Conservation (phyloP, 768 basidiomycete species). For the Lentinula detonsa region DNA sequence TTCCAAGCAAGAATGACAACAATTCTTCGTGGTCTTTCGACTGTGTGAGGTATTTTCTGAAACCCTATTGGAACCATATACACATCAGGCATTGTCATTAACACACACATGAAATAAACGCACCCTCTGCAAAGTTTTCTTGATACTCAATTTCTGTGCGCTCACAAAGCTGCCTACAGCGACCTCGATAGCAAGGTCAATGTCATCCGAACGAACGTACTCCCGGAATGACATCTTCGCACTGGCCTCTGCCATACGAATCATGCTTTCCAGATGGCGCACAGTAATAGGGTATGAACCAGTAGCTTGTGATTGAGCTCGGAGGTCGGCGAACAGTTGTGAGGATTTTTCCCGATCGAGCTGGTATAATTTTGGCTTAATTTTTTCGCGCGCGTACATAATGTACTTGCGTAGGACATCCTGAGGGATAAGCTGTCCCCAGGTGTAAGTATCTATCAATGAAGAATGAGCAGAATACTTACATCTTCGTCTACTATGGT, state of each 20-base stretch:
- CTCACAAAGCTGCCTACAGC: conserved; percentile 92
- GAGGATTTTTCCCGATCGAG: conserved; percentile 95
- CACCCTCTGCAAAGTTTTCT: conserved; percentile 94
- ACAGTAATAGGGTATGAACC: conserved; percentile 99
- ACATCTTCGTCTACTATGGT: conserved; percentile 89
- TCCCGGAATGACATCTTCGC: conserved; percentile 98
- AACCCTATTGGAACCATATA: conserved; percentile 48
- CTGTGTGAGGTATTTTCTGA: conserved; percentile 96
- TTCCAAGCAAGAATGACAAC: conserved; percentile 89
- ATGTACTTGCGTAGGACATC: conserved; percentile 96
- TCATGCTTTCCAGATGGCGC: conserved; percentile 97
- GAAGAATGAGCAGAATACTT: conserved; percentile 22
- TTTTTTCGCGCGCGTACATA: conserved; percentile 95
- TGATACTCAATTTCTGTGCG: conserved; percentile 97
- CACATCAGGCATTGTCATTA: not conserved
- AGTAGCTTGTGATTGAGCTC: conserved; percentile 93
- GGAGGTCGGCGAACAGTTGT: conserved; percentile 89
- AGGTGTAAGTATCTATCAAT: not conserved
- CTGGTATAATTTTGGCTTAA: conserved; percentile 89
- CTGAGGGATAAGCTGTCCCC: conserved; percentile 85
- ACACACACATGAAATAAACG: conserved; percentile 14
- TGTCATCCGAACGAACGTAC: conserved; percentile 93
- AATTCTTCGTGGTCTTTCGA: conserved; percentile 95
- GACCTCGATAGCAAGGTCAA: conserved; percentile 95
- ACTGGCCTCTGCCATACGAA: conserved; percentile 97